phyloP scores from a whole-genome alignment of 495 filamentous ascomycete genomes.

The Podospora fimiseda region DNA sequence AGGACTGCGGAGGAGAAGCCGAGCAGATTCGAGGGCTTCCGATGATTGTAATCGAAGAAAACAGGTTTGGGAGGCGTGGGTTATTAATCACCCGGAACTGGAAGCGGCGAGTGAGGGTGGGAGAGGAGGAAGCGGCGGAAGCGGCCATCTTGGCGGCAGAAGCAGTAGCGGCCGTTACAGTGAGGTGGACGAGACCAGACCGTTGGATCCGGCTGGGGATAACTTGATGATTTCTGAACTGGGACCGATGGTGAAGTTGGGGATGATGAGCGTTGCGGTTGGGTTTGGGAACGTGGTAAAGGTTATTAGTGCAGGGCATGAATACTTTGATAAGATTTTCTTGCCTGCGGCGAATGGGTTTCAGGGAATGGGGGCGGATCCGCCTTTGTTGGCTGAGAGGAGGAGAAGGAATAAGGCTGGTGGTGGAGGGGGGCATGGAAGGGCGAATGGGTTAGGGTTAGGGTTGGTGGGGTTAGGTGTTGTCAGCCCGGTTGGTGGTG shows the following conservation, averaged over 20 bases:
- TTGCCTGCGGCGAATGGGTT: too few species aligned
- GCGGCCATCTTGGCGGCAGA: too few species aligned
- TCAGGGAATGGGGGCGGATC: slow-evolving; percentile 5
- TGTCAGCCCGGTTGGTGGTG: too few species aligned
- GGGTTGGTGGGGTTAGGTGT: too few species aligned
- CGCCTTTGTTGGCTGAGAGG: too few species aligned
- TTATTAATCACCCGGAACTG: slow-evolving; percentile 41
- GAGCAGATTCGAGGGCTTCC: not conserved
- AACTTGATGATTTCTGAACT: slow-evolving; percentile 53
- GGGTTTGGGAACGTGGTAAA: slow-evolving; percentile 64
- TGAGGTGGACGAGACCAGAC: slow-evolving; percentile 25
- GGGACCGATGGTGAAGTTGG: slow-evolving; percentile 54
- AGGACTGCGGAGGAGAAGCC: slow-evolving; percentile 21
- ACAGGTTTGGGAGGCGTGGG: slow-evolving; percentile 58
- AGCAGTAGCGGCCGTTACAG: slow-evolving; percentile 23
- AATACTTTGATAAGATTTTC: slow-evolving; percentile 50
- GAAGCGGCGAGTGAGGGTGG: not conserved
- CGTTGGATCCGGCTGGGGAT: slow-evolving; percentile 2
- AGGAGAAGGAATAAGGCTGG: too few species aligned
- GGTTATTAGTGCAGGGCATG: slow-evolving; percentile 55
- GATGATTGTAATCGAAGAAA: not conserved
- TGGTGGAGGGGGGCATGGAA: too few species aligned
- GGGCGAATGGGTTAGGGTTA: too few species aligned
- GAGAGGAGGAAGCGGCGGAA: slow-evolving; percentile 15
- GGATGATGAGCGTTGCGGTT: slow-evolving; percentile 54